Percentiles rank a stretch among this genome's conserved stretches.
Conservation (phyloP, 2,329 filamentous ascomycete species). For the Ophiostoma sp. region DNA sequence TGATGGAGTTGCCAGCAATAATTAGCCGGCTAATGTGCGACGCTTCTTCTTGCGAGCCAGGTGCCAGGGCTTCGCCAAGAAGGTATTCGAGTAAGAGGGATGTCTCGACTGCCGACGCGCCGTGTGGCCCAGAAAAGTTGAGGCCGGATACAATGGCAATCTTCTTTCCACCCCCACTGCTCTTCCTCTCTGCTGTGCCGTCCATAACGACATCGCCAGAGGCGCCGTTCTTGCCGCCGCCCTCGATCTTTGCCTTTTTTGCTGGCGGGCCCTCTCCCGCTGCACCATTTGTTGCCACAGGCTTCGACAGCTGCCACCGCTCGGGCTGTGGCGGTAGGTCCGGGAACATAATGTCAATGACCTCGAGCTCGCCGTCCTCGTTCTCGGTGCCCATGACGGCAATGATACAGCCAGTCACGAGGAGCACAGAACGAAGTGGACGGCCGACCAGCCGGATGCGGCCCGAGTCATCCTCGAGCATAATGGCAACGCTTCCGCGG, state of each 20-base stretch:
- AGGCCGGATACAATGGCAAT: constrained; percentile 89
- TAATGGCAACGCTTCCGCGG: constrained; percentile 46
- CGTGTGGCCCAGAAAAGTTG: constrained; percentile 72
- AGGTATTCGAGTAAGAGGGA: constrained; percentile 83
- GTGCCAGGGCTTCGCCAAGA: constrained; percentile 73
- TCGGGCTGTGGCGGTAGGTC: constrained; percentile 80
- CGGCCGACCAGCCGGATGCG: constrained; percentile 77
- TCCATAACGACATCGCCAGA: constrained; percentile 55
- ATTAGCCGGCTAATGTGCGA: constrained; percentile 78
- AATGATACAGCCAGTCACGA: constrained; percentile 91
- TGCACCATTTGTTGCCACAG: constrained; percentile 36
- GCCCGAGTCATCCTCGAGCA: constrained; percentile 95
- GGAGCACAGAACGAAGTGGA: constrained; percentile 63
- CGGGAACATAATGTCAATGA: constrained; percentile 84
- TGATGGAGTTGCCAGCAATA: constrained; percentile 87
- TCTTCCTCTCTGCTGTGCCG: constrained; percentile 39
- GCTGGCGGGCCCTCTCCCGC: constrained; percentile 35
- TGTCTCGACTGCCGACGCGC: constrained; percentile 71
- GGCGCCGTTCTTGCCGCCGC: constrained; percentile 45
- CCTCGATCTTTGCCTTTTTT: constrained; percentile 41
- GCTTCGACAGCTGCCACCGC: constrained; percentile 70
- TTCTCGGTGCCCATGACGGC: constrained; percentile 97
- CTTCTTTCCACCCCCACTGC: constrained; percentile 49
- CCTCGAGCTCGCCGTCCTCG: constrained; percentile 85
- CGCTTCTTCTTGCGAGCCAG: constrained; percentile 58